Conservation (phyloP, 768 basidiomycete genomes). For the Serendipita sp. region DNA sequence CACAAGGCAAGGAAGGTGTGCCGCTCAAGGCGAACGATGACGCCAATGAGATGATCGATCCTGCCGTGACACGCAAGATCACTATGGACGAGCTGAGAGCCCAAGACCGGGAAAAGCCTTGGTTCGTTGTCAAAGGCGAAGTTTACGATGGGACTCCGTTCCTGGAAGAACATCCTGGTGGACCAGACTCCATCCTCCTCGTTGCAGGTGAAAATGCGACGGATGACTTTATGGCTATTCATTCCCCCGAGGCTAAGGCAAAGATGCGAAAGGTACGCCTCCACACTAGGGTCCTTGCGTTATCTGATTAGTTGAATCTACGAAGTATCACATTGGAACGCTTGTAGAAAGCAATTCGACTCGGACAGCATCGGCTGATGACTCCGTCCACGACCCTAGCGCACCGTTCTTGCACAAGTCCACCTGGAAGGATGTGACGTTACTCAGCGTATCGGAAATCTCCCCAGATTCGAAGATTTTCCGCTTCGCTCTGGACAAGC, state of each 20-base stretch:
- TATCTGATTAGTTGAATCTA: slow-evolving; percentile 7
- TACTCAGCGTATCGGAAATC: too few species aligned
- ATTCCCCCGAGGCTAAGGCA: slow-evolving; percentile 32
- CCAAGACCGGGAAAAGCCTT: slow-evolving; percentile 23
- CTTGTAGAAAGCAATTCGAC: slow-evolving; percentile 13
- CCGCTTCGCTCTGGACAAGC: too few species aligned
- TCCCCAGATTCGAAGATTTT: too few species aligned
- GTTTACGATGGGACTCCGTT: slow-evolving; percentile 39
- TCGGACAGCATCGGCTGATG: neutral
- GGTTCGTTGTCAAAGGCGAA: slow-evolving; percentile 40
- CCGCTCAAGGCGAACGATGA: slow-evolving; percentile 10
- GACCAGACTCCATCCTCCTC: slow-evolving; percentile 35
- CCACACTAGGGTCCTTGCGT: neutral
- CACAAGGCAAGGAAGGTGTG: neutral
- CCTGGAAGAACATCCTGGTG: slow-evolving; percentile 42
- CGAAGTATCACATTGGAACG: slow-evolving; percentile 34
- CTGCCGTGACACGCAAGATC: slow-evolving; percentile 29
- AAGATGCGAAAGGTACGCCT: slow-evolving; percentile 26
- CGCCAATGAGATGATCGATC: slow-evolving; percentile 27
- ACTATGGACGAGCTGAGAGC: slow-evolving; percentile 27
- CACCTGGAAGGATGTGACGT: too few species aligned
- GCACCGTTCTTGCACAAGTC: too few species aligned
- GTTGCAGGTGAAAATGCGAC: slow-evolving; percentile 44
- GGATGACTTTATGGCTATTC: slow-evolving; percentile 50
- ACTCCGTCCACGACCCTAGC: too few species aligned